Evolutionary conservation across 805 yeast species (phyloP).

Genomic region (Monosporozyma solicola): DNA sequence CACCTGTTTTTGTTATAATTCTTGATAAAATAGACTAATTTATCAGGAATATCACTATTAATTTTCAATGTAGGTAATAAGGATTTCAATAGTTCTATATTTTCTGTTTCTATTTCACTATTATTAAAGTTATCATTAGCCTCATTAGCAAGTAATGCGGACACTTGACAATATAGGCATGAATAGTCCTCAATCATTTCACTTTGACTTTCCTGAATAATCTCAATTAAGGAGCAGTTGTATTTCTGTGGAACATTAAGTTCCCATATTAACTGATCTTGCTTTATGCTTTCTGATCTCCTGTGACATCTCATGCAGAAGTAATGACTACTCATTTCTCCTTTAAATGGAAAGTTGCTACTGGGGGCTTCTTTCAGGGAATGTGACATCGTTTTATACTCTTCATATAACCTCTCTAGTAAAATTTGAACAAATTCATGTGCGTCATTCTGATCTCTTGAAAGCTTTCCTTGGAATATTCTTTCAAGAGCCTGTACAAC

Average conservation of each 20-base stretch:
- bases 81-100: constrained; percentile 31
- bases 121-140: constrained; percentile 11
- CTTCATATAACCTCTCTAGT: constrained; percentile 68
- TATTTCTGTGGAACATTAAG: constrained; percentile 58
- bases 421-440: constrained; percentile 82
- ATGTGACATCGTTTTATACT: constrained; percentile 36
- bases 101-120: constrained; percentile 17
- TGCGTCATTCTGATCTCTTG: constrained; percentile 86
- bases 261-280: constrained; percentile 64
- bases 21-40: constrained; percentile 40
- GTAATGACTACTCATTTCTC: constrained; percentile 56
- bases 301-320: constrained; percentile 60
- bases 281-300: constrained; percentile 47
- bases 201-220: constrained; percentile 48
- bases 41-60: constrained; percentile 56
- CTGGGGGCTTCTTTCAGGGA: constrained; percentile 25
- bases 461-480: constrained; percentile 63
- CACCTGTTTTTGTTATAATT: constrained; percentile 38
- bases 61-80: constrained; percentile 37
- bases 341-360: constrained; percentile 54
- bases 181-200: constrained; percentile 75
- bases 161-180: constrained; percentile 61
- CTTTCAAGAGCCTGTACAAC: constrained; percentile 63
- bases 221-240: constrained; percentile 39
- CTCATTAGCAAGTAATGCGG: constrained; percentile 33